phyloP scores from a whole-genome alignment of 2,329 filamentous ascomycete genomes.

The Graphilbum fragrans region DNA sequence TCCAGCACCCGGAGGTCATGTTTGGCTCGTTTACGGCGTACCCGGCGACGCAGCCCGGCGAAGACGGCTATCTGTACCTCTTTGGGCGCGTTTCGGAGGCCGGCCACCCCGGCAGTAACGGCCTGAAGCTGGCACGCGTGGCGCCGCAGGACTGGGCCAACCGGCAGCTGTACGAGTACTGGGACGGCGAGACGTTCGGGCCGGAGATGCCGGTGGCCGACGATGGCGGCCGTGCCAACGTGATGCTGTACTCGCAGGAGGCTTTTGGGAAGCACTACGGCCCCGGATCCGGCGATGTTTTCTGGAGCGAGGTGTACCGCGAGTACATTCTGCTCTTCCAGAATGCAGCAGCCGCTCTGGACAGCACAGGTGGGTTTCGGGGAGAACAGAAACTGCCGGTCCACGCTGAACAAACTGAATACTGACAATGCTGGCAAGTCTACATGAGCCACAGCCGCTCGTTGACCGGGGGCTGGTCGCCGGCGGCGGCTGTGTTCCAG shows the following conservation, averaged over 20 bases:
- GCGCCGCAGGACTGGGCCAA: slow-evolving; percentile 1
- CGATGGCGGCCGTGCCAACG: slow-evolving; percentile 9
- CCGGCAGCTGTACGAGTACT: slow-evolving; percentile 8
- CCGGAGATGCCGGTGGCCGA: slow-evolving; percentile 3
- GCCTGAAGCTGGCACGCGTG: slow-evolving; percentile 11
- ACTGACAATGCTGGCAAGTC: background rate
- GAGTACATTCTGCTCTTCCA: slow-evolving; percentile 10
- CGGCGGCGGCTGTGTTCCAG: slow-evolving; percentile 5
- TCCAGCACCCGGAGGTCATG: slow-evolving; percentile 5
- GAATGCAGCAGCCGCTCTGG: slow-evolving; percentile 8
- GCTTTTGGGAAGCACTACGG: slow-evolving; percentile 11
- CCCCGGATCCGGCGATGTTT: slow-evolving; percentile 9
- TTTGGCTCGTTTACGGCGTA: slow-evolving; percentile 9
- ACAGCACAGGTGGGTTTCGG: slow-evolving; percentile 1
- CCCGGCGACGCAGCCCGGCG: background rate
- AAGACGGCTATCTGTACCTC: slow-evolving; percentile 8
- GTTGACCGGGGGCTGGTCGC: slow-evolving; percentile 9
- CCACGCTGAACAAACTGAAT: background rate
- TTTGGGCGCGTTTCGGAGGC: slow-evolving; percentile 10
- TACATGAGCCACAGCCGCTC: slow-evolving; percentile 7
- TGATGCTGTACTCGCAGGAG: slow-evolving; percentile 7
- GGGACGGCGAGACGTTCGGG: slow-evolving; percentile 8
- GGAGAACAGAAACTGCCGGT: too few species aligned
- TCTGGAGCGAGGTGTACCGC: slow-evolving; percentile 9
- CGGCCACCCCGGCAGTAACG: slow-evolving; percentile 6